Conservation (phyloP, 352 stramenopile species). For the Pythium sukuiense region DNA sequence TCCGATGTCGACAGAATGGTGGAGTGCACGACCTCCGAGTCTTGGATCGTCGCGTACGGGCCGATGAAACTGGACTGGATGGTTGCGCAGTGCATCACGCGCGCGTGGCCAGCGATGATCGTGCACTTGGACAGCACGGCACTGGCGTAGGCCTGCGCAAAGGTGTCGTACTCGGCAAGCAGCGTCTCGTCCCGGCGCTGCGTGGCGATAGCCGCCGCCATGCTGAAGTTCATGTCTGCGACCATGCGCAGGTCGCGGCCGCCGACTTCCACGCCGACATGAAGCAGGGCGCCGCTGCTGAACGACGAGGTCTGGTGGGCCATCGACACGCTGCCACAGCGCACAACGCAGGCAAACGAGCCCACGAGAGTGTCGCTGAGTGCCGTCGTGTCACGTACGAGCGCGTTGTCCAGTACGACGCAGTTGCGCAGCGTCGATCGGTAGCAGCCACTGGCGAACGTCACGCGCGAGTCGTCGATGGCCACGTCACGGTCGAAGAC, state of each 20-base stretch:
- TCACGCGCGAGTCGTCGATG: conserved; percentile 42
- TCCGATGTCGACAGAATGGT: conserved; percentile 66
- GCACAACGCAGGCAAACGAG: conserved; percentile 48
- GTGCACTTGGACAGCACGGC: conserved; percentile 42
- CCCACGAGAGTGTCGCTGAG: conserved; percentile 53
- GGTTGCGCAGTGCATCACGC: conserved; percentile 60
- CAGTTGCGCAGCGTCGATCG: conserved; percentile 60
- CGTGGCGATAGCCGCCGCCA: conserved; percentile 45
- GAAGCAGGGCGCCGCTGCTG: conserved; percentile 61
- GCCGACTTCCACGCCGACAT: conserved; percentile 83
- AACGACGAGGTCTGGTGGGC: conserved; percentile 30
- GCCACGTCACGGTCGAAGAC: conserved; percentile 39
- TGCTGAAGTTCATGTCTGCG: conserved; percentile 67
- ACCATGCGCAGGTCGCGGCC: conserved; percentile 70
- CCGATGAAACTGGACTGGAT: conserved; percentile 75
- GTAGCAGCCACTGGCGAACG: conserved; percentile 64
- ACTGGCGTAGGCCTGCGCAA: conserved; percentile 59
- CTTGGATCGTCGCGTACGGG: conserved; percentile 47
- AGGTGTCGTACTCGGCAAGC: conserved; percentile 42
- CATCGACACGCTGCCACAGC: conserved; percentile 60
- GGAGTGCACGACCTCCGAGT: conserved; percentile 54
- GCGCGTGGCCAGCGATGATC: conserved; percentile 51
- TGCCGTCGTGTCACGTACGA: conserved; percentile 71
- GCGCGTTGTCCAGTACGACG: conserved; percentile 68
- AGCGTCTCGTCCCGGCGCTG: conserved; percentile 41